Conservation (phyloP, 495 filamentous ascomycete species). For the Penicillium bialowiezense region DNA sequence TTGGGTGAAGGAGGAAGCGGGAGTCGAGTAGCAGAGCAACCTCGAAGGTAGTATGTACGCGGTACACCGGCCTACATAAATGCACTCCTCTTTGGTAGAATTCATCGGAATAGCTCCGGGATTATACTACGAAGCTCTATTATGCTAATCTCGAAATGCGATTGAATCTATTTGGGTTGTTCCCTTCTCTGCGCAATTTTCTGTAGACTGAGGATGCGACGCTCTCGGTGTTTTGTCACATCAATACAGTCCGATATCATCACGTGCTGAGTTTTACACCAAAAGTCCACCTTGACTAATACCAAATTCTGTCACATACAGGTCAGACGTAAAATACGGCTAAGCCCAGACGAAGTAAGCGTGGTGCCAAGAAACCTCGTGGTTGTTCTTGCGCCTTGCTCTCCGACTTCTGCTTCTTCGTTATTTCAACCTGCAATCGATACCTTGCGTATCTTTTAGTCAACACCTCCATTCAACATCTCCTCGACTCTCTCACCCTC, state of each 20-base stretch:
- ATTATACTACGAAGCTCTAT: background rate
- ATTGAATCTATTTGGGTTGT: background rate
- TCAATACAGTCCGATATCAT: conserved; percentile 10
- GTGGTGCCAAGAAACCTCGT: conserved; percentile 25
- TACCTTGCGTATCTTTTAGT: conserved; percentile 27
- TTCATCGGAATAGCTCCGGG: background rate
- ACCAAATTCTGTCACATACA: conserved; percentile 9
- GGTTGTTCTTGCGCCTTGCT: conserved; percentile 18
- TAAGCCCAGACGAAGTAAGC: conserved; percentile 32
- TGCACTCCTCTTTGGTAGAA: background rate
- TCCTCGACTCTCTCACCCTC: conserved; percentile 16
- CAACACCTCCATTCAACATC: conserved; percentile 15
- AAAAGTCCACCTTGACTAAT: background rate
- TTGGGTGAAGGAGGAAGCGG: conserved; percentile 19
- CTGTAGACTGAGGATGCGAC: no score
- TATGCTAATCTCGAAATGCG: background rate
- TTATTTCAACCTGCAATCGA: conserved; percentile 17
- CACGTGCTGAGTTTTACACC: conserved; percentile 16
- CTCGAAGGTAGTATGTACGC: conserved; percentile 25
- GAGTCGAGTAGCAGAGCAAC: conserved; percentile 15
- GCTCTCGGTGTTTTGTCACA: no score
- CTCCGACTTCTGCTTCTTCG: conserved; percentile 14
- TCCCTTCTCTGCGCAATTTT: background rate
- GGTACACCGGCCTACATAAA: conserved; percentile 15
- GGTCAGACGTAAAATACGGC: background rate